Evolutionary conservation across 441 rosid species (phyloP).

Genomic region (Biscutella laevigata): DNA sequence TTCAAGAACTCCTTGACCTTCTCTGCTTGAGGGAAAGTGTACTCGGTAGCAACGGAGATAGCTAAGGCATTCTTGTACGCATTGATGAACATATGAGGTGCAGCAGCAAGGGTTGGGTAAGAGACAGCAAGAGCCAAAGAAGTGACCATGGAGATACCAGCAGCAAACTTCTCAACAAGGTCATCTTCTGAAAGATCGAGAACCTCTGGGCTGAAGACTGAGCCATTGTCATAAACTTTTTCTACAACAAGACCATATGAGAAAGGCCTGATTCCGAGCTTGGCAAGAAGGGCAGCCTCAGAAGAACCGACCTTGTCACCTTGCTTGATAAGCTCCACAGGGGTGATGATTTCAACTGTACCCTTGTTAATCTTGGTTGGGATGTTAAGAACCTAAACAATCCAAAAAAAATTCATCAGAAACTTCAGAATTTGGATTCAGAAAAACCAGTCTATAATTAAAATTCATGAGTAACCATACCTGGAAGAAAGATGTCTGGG

Average conservation of each 20-base stretch:
- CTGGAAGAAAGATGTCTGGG: constrained; percentile 66
- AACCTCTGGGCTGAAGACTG: constrained; percentile 55
- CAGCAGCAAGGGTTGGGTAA: constrained; percentile 46
- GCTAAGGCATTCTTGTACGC: constrained; percentile 45
- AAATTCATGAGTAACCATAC: constrained; percentile 9
- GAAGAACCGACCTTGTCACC: constrained; percentile 66
- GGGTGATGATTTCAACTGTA: constrained; percentile 54
- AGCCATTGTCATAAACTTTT: constrained; percentile 40
- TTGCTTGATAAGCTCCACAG: constrained; percentile 52
- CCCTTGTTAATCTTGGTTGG: constrained; percentile 71
- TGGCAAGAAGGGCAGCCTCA: constrained; percentile 55
- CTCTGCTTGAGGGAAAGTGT: constrained; percentile 42
- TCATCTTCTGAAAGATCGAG: constrained; percentile 44
- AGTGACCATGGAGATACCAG: constrained; percentile 39
- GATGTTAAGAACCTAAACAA: constrained; percentile 46
- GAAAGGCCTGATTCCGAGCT: constrained; percentile 49
- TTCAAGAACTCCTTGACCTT: constrained; percentile 40
- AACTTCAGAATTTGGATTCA: not conserved
- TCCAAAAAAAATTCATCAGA: not conserved
- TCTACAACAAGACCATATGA: constrained; percentile 45
- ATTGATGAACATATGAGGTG: constrained; percentile 46
- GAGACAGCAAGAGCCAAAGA: constrained; percentile 40
- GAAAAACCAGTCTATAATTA: not conserved
- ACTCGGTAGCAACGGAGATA: constrained; percentile 38
- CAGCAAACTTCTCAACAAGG: constrained; percentile 35